Evolutionary conservation across 345 rosid species (phyloP).

Genomic region (Populus simonii): DNA sequence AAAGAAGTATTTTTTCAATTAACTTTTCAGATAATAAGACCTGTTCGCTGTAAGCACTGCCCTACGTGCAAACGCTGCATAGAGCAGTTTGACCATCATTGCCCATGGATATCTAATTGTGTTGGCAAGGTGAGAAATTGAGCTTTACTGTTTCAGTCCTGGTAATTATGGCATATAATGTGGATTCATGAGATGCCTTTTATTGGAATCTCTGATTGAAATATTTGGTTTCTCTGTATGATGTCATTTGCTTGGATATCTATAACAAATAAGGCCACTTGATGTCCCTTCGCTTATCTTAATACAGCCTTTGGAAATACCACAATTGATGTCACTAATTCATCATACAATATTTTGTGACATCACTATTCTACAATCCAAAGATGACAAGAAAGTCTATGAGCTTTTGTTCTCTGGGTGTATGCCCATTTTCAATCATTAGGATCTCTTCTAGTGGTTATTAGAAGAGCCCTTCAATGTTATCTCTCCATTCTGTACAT

Average conservation of each 20-base stretch:
- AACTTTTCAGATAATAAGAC: constrained; percentile 75
- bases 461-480: background rate
- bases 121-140: constrained; percentile 80
- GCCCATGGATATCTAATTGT: constrained; percentile 99
- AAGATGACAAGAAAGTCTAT: background rate
- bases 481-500: background rate
- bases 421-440: background rate
- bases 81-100: constrained; percentile 97
- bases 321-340: background rate
- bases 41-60: constrained; percentile 94
- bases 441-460: too few relatives aligned
- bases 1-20: background rate
- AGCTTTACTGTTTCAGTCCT: background rate
- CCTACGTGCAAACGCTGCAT: constrained; percentile 80
- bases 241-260: background rate
- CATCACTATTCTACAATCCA: background rate
- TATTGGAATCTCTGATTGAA: background rate
- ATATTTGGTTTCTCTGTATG: background rate
- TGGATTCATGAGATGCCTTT: constrained; percentile 1
- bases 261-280: background rate
- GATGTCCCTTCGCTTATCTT: background rate
- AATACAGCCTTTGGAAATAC: background rate
- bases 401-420: background rate
- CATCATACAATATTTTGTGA: background rate
- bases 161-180: background rate